A percentile compares a stretch with the other conserved stretches of the same genome.
These are phyloP conservation scores for Lathyrus sativus DNA, from an alignment of 306 rosid genomes.

Conservation along the genomic window DNA sequence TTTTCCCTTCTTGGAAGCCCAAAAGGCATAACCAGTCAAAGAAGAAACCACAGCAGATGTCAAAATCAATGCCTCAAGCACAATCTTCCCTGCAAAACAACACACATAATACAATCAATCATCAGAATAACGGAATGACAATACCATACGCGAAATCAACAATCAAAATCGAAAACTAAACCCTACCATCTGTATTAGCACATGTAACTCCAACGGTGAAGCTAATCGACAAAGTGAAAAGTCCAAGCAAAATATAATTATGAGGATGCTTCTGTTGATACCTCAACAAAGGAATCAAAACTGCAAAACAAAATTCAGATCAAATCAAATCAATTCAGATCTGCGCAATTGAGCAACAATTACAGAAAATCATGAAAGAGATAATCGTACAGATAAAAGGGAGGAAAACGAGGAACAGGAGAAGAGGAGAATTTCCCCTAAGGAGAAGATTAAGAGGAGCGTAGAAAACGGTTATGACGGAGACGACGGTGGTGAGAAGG, in stretches of 20 bases:
- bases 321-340: background rate
- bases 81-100: slow-evolving; percentile 71
- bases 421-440: slow-evolving; percentile 66
- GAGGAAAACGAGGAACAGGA: slow-evolving; percentile 73
- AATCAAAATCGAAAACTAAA: background rate
- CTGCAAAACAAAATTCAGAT: slow-evolving; percentile 49
- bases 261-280: slow-evolving; percentile 88
- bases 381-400: slow-evolving; percentile 69
- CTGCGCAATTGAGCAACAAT: background rate
- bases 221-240: slow-evolving; percentile 76
- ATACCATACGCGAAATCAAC: too few relatives aligned
- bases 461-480: slow-evolving; percentile 73
- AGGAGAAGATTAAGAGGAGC: slow-evolving; percentile 78
- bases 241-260: slow-evolving; percentile 83
- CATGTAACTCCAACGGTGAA: slow-evolving; percentile 83
- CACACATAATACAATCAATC: slow-evolving; percentile 4
- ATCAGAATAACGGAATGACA: too few relatives aligned
- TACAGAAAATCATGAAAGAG: background rate
- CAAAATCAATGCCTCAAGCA: slow-evolving; percentile 89
- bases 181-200: slow-evolving; percentile 79
- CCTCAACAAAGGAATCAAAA: slow-evolving; percentile 77
- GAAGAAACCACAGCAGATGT: slow-evolving; percentile 85
- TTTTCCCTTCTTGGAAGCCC: slow-evolving; percentile 99
- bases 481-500: slow-evolving; percentile 75
- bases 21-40: slow-evolving; percentile 86